A percentile compares a stretch with the other conserved stretches of the same genome.
Evolutionary conservation across 345 rosid species (phyloP).

Genomic region (Euphorbia tirucalli): DNA sequence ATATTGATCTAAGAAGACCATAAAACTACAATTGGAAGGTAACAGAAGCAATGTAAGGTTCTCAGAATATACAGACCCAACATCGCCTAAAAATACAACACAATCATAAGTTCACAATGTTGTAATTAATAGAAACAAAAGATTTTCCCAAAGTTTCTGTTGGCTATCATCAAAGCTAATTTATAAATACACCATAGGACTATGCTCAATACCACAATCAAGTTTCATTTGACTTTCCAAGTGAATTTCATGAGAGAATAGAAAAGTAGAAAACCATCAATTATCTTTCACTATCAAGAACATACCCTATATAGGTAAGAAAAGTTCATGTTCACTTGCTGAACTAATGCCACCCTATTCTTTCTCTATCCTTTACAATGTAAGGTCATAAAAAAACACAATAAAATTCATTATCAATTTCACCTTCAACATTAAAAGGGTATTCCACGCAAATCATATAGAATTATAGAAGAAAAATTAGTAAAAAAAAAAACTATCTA

Average conservation of each 20-base stretch:
- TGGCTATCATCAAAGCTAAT: background rate
- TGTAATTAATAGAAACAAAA: background rate
- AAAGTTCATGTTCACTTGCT: background rate
- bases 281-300: background rate
- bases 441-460: background rate
- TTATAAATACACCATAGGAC: background rate
- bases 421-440: background rate
- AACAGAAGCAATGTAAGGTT: background rate
- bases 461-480: background rate
- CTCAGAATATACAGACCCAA: background rate
- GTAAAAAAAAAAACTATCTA: background rate
- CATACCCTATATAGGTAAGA: background rate
- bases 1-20: background rate
- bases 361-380: background rate
- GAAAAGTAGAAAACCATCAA: background rate
- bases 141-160: background rate
- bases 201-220: background rate
- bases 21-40: background rate
- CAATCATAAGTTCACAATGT: background rate
- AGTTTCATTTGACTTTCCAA: background rate
- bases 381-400: background rate
- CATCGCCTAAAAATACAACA: background rate
- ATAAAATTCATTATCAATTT: background rate
- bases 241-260: background rate
- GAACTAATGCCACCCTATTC: background rate